Percentiles rank a stretch among this genome's conserved stretches.
Evolutionary conservation across 768 basidiomycete genomes (phyloP).

Genomic region (Amanita inopinata): DNA sequence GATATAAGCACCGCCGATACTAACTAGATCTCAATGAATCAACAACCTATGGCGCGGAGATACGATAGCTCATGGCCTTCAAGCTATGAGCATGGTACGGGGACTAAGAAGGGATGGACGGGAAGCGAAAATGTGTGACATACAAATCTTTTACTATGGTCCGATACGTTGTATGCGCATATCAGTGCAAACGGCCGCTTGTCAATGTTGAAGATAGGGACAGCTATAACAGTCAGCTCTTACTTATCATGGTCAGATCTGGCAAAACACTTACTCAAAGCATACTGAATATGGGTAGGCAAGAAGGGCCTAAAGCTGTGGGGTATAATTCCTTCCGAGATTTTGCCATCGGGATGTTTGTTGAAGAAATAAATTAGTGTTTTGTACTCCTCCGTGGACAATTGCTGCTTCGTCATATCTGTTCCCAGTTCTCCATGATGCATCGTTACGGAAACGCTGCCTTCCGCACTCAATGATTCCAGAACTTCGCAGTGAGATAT

Average conservation of each 20-base stretch:
- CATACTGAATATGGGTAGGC: conserved; percentile 77
- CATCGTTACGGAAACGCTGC: conserved; percentile 56
- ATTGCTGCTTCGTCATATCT: conserved; percentile 40
- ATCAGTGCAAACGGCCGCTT: conserved; percentile 86
- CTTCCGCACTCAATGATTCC: conserved; percentile 56
- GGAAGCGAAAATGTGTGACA: conserved; percentile 17
- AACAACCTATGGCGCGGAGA: conserved; percentile 74
- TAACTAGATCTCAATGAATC: neutral
- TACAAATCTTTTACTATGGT: conserved; percentile 75
- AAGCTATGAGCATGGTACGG: conserved; percentile 32
- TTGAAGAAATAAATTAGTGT: conserved; percentile 70
- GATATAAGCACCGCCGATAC: conserved; percentile 5
- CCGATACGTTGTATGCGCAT: conserved; percentile 83
- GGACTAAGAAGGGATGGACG: neutral
- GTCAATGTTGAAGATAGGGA: conserved; percentile 90
- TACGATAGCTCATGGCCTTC: conserved; percentile 90
- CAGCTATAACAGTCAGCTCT: conserved; percentile 36
- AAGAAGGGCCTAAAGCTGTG: conserved; percentile 76
- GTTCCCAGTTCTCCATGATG: conserved; percentile 55
- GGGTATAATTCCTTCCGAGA: conserved; percentile 82
- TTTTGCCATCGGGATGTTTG: conserved; percentile 75
- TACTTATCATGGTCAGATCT: neutral
- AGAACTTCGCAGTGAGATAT: conserved; percentile 84
- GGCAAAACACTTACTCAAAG: conserved; percentile 52
- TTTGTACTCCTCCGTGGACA: conserved; percentile 64